Conservation (phyloP, 805 yeast genomes). For the Yarrowia osloensis region DNA sequence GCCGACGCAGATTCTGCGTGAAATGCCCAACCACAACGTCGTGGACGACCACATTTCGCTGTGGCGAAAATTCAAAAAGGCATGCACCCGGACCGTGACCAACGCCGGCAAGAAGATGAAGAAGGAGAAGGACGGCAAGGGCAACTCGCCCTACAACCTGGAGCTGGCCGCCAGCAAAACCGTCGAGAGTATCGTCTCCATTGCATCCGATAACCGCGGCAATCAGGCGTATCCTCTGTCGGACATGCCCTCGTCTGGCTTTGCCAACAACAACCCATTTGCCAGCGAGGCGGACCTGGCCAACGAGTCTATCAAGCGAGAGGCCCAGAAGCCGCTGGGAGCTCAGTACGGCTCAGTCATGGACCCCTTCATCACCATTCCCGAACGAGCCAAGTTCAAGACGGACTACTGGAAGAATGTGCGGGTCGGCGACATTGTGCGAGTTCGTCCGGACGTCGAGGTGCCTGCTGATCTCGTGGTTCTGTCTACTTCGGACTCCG, state of each 20-base stretch:
- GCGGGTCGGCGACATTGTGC: conserved; percentile 72
- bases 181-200: conserved; percentile 35
- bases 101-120: conserved; percentile 32
- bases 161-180: conserved; percentile 35
- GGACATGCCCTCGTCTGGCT: conserved; percentile 14
- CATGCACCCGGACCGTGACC: conserved; percentile 44
- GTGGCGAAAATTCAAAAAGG: conserved; percentile 75
- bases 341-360: conserved; percentile 35
- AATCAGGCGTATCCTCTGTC: conserved; percentile 20
- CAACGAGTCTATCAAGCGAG: conserved; percentile 26
- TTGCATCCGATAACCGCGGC: conserved; percentile 1
- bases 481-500: conserved; percentile 69
- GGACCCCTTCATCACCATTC: conserved; percentile 38
- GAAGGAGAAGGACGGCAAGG: conserved; percentile 21
- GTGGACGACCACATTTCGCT: conserved; percentile 54
- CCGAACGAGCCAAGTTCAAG: conserved; percentile 48
- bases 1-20: conserved; percentile 60
- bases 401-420: conserved; percentile 73
- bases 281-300: conserved; percentile 19
- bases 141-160: conserved; percentile 26
- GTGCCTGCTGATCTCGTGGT: conserved; percentile 77
- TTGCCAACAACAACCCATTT: conserved; percentile 23
- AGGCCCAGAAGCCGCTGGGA: conserved; percentile 12
- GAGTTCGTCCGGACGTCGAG: conserved; percentile 70
- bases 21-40: conserved; percentile 63